Evolutionary conservation across 2,329 filamentous ascomycete species (phyloP).

Genomic region (Fusarium sp.): DNA sequence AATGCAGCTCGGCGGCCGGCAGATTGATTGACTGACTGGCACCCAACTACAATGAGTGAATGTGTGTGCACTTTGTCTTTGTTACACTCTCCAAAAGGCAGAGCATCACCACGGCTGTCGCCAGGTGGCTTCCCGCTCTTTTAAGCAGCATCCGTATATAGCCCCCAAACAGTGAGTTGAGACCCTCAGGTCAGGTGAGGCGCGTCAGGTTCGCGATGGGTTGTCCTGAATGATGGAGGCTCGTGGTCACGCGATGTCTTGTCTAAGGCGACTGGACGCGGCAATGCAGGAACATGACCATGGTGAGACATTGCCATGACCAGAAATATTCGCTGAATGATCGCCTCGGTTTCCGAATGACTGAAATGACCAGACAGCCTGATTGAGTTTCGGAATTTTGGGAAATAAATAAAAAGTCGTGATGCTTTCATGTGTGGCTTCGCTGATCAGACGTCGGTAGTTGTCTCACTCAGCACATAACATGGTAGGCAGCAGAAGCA

Average conservation of each 20-base stretch:
- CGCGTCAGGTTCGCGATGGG: conserved; percentile 35
- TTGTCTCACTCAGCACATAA: conserved; percentile 11
- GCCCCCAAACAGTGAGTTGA: background rate
- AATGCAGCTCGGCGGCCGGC: conserved; percentile 18
- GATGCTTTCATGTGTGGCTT: conserved; percentile 36
- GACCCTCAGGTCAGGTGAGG: conserved; percentile 30
- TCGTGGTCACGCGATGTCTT: conserved; percentile 25
- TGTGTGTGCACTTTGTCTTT: conserved; percentile 3
- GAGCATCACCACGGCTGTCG: conserved; percentile 11
- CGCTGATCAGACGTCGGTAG: conserved; percentile 25
- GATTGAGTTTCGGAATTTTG: conserved; percentile 15
- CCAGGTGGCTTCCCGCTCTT: conserved; percentile 1
- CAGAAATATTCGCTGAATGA: conserved; percentile 25
- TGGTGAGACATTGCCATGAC: conserved; percentile 31
- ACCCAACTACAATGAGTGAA: conserved; percentile 1
- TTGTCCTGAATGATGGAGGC: conserved; percentile 31
- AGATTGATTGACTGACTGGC: conserved; percentile 2
- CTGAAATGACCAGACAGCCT: conserved; percentile 24
- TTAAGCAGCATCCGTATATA: conserved; percentile 17
- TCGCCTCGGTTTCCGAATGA: conserved; percentile 2
- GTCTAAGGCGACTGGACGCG: conserved; percentile 2
- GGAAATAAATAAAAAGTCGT: conserved; percentile 12
- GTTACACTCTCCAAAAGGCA: conserved; percentile 11
- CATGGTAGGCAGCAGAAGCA: conserved; percentile 18
- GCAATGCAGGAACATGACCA: conserved; percentile 38